phyloP scores from a whole-genome alignment of 495 filamentous ascomycete species.

The Penicillium salamii region DNA sequence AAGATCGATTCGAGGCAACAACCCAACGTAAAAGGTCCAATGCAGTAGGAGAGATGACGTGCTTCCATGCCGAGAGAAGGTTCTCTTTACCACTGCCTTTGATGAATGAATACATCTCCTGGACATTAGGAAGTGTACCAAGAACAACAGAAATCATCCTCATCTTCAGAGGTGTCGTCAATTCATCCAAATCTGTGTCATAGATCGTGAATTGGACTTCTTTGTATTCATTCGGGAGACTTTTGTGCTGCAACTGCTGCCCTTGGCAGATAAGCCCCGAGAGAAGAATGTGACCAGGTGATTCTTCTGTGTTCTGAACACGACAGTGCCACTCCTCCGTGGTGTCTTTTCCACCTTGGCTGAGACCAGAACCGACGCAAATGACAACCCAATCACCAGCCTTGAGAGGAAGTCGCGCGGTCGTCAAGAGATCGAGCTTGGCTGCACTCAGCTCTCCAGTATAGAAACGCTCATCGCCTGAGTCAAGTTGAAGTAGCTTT shows the following conservation, averaged over 20 bases:
- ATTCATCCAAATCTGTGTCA: constrained; percentile 54
- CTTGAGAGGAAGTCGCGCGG: constrained; percentile 29
- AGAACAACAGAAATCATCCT: constrained; percentile 57
- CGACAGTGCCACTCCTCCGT: constrained; percentile 21
- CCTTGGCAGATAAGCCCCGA: constrained; percentile 14
- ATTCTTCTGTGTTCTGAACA: constrained; percentile 10
- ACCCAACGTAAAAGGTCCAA: constrained; percentile 80
- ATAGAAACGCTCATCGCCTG: not conserved
- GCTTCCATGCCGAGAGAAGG: constrained; percentile 57
- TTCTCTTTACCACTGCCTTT: constrained; percentile 28
- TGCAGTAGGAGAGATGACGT: constrained; percentile 62
- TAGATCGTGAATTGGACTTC: constrained; percentile 43
- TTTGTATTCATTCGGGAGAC: not conserved
- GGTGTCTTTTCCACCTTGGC: not conserved
- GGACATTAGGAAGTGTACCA: constrained; percentile 64
- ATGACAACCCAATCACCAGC: constrained; percentile 58
- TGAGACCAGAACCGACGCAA: constrained; percentile 14
- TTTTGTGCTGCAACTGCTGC: not conserved
- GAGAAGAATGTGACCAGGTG: constrained; percentile 10
- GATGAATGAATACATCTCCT: constrained; percentile 62
- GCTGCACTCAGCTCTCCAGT: constrained; percentile 20
- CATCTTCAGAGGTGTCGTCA: constrained; percentile 47
- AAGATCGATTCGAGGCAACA: constrained; percentile 85
- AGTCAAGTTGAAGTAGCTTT: not conserved
- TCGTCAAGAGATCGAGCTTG: constrained; percentile 44